A percentile compares a stretch with the other conserved stretches of the same genome.
These are phyloP conservation scores for Rhizoctonia solani DNA, from an alignment of 1,284 basidiomycete species.

Conservation along the genomic window DNA sequence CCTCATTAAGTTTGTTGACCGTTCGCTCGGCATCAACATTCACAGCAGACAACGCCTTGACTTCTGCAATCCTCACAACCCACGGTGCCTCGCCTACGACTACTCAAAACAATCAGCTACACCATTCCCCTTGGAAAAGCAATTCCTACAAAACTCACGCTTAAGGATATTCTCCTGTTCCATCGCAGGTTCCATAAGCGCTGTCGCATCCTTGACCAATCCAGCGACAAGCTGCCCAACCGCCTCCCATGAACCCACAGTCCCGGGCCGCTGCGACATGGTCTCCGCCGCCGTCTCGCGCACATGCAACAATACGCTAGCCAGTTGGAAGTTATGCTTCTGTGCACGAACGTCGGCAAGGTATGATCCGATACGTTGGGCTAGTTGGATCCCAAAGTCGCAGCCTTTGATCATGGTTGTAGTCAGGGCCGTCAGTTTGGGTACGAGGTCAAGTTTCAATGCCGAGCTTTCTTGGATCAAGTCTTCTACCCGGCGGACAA, in stretches of 20 bases:
- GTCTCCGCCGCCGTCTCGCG: conserved; percentile 72
- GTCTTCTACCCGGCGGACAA: conserved; percentile 82
- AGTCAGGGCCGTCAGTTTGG: conserved; percentile 71
- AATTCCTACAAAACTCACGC: conserved; percentile 58
- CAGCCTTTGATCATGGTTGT: conserved; percentile 78
- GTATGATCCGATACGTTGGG: conserved; percentile 83
- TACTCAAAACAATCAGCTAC: conserved; percentile 44
- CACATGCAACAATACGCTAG: conserved; percentile 70
- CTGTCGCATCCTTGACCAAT: conserved; percentile 70
- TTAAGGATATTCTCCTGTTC: conserved; percentile 78
- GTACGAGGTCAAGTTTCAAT: conserved; percentile 68
- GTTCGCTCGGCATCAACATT: conserved; percentile 92
- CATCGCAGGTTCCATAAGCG: conserved; percentile 69
- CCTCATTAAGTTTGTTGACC: conserved; percentile 82
- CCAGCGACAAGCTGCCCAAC: conserved; percentile 70
- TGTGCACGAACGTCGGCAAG: conserved; percentile 71
- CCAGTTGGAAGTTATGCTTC: conserved; percentile 76
- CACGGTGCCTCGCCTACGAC: conserved; percentile 84
- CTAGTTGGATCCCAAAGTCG: conserved; percentile 87
- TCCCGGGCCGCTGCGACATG: conserved; percentile 66
- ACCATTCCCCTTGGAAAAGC: conserved; percentile 12
- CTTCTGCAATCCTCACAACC: conserved; percentile 82
- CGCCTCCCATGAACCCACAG: conserved; percentile 74
- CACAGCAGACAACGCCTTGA: conserved; percentile 80
- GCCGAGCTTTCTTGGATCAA: conserved; percentile 71